Evolutionary conservation across 2,329 filamentous ascomycete species (phyloP), one percentile per base, ranked within the genome.

Genomic region (Leptographium flavum): DNA sequence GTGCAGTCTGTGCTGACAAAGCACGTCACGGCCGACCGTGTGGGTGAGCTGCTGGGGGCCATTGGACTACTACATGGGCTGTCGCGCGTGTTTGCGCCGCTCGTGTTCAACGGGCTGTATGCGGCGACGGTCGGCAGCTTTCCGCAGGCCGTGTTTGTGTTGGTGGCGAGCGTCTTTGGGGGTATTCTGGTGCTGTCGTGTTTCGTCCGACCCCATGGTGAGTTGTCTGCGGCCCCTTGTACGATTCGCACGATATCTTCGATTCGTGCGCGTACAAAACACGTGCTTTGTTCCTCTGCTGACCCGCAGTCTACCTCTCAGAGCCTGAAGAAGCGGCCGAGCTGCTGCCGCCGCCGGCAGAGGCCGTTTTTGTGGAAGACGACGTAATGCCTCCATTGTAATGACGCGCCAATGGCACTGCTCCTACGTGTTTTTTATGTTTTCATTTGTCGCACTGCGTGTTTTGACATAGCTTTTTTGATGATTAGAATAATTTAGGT

Each of bases 41-140:
- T 92, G 0, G 92, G 92, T 0, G 80, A 92, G 59, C 67, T 96
- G n/a, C 72, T 98, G 0, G 92, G 92, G 21, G 88, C 87, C 2
- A 82, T 81, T 15, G 92, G 90, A 0, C 68, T 96, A 49, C 63
- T 96, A 47, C 90, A 96, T 62, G 83, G 87, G 1, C 63, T 94
- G 31, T 76, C 84, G 3, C 71, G 87, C 49, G 78, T 96, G 2
- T 59, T 94, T 13, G 80, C 83, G 1, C 92, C 92, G 0, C 73
- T 86, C 0, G 57, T 90, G 1, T 94, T 95, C 63, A 94, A 92
- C 56, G 74, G 84, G 5, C 76, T 96, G 10, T 98, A 94, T 59
- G 83, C 82, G 14, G 67, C 73, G 3, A 96, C 92, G 0, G 85
- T 95, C 1, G 77, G 73, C 19, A 77, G 65, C 1, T 90, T 83